Percentiles rank a stretch among this genome's conserved stretches.
Evolutionary conservation across 2,329 filamentous ascomycete genomes (phyloP).

Genomic region (Trematosphaeria pertusa): DNA sequence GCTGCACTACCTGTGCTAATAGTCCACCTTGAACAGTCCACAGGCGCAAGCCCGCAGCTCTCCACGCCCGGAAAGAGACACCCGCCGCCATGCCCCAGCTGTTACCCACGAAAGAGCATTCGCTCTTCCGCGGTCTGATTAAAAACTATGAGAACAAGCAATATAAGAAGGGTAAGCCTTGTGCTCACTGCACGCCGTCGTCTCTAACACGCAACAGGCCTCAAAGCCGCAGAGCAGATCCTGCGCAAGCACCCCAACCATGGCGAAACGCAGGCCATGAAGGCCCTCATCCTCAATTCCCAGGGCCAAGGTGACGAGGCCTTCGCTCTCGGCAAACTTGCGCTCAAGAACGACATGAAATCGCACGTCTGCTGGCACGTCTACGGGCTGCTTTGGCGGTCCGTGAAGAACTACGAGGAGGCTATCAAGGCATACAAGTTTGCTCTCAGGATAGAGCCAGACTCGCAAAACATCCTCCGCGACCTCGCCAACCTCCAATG

Average conservation of each 20-base stretch:
- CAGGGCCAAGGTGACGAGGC: slow-evolving; percentile 93
- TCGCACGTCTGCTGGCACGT: slow-evolving; percentile 99
- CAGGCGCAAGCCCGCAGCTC: not conserved
- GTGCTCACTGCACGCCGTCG: slow-evolving; percentile 12
- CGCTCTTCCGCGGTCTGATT: slow-evolving; percentile 93
- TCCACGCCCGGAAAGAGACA: slow-evolving; percentile 12
- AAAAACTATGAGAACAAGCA: slow-evolving; percentile 98
- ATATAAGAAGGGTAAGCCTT: slow-evolving; percentile 77
- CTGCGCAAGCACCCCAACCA: slow-evolving; percentile 93
- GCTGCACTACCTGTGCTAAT: not conserved
- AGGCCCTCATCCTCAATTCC: slow-evolving; percentile 93
- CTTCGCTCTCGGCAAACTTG: slow-evolving; percentile 89
- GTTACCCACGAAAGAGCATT: slow-evolving; percentile 84
- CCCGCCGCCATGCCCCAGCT: slow-evolving; percentile 69
- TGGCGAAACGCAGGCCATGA: slow-evolving; percentile 99
- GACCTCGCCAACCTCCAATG: slow-evolving; percentile 92
- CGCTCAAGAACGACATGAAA: slow-evolving; percentile 96
- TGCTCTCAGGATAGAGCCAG: slow-evolving; percentile 90
- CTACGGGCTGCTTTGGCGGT: slow-evolving; percentile 91
- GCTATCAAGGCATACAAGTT: slow-evolving; percentile 99
- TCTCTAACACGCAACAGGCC: slow-evolving; percentile 60
- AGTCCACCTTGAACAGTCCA: not conserved
- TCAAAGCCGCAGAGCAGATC: slow-evolving; percentile 96
- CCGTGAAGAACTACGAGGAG: slow-evolving; percentile 97
- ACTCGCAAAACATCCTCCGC: slow-evolving; percentile 90